Evolutionary conservation across 768 basidiomycete species (phyloP).

Genomic region (Boletales sp.): DNA sequence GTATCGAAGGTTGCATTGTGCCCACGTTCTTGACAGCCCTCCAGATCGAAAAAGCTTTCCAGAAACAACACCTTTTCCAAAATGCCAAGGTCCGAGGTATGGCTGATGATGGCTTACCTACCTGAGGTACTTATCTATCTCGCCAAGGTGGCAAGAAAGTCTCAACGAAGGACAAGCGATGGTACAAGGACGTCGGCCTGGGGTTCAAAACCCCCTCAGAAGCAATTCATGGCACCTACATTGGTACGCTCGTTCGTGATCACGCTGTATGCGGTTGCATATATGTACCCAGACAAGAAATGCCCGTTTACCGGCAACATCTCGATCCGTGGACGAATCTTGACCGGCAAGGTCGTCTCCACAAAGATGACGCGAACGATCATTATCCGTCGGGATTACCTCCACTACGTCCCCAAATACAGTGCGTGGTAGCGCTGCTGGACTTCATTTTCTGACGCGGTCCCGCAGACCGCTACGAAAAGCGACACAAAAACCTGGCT

Average conservation of each 20-base stretch:
- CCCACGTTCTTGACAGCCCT: neutral
- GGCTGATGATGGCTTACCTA: constrained; percentile 26
- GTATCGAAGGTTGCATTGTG: constrained; percentile 10
- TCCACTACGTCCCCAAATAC: constrained; percentile 98
- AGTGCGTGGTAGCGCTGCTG: constrained; percentile 50
- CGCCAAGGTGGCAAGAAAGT: constrained; percentile 78
- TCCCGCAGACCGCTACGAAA: constrained; percentile 90
- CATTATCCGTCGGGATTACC: constrained; percentile 92
- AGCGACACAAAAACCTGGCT: constrained; percentile 97
- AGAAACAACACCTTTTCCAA: constrained; percentile 98
- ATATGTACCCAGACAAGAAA: constrained; percentile 79
- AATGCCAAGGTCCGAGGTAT: constrained; percentile 90
- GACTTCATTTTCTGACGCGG: constrained; percentile 7
- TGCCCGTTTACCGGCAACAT: constrained; percentile 97
- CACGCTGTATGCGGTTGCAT: neutral
- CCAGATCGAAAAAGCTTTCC: constrained; percentile 95
- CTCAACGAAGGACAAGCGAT: constrained; percentile 91
- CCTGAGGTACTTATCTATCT: constrained; percentile 9
- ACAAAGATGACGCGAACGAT: constrained; percentile 99
- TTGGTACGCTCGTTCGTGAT: constrained; percentile 56
- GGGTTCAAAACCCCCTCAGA: constrained; percentile 96
- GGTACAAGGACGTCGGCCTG: constrained; percentile 98
- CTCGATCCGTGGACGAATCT: constrained; percentile 98
- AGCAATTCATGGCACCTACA: constrained; percentile 94
- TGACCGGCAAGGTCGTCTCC: constrained; percentile 95